Evolutionary conservation across 345 rosid genomes (phyloP), one percentile per base, ranked within the genome.

Genomic region (Chamaenerion angustifolium): DNA sequence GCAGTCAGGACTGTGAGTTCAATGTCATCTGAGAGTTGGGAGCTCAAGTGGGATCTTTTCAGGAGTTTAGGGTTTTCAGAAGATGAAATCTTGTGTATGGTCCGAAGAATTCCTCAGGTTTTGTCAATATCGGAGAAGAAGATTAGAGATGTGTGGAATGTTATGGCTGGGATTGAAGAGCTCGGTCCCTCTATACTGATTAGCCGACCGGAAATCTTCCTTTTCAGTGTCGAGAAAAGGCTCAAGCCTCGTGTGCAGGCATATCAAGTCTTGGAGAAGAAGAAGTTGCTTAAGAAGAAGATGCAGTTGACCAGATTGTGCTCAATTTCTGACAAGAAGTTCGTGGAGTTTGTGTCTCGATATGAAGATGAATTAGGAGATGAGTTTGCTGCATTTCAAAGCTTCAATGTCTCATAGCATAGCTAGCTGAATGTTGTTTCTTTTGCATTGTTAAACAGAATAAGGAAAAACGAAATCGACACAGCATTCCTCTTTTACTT

Each of bases 1-100:
- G 53, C 53, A 27, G 35, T 49, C 11, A 15, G 53, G 16, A 40
- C 53, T 8, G 11, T 49, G 10, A 11, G 53, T 27, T 25, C 53
- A 10, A 49, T 49, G 53, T 23, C 41, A 10, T 40, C 53, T 6
- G 42, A 49, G 16, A 25, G 1, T 5, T 49, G 53, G 53, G 42
- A 14, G 17, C 53, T 25, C 41, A 49, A 49, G n/a, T 27, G 12
- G n/a, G 42, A 14, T 4, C 31, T 49, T 18, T 49, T 49, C 25
- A 35, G 41, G 42, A 49, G 53, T 8, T 27, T 49, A 15, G 53
- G 53, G 41, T 49, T 49, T 40, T 23, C 53, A 0, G 53, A 49
- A 7, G 53, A 31, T 18, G 53, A 49, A 9, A 49, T 49, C 16
- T 13, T 49, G 1, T 7, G 12, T 31, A 14, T 35, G 14, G 27